These are phyloP conservation scores for Jamesozyma lodderae DNA, from an alignment of 805 yeast genomes.

Conservation along the genomic window DNA sequence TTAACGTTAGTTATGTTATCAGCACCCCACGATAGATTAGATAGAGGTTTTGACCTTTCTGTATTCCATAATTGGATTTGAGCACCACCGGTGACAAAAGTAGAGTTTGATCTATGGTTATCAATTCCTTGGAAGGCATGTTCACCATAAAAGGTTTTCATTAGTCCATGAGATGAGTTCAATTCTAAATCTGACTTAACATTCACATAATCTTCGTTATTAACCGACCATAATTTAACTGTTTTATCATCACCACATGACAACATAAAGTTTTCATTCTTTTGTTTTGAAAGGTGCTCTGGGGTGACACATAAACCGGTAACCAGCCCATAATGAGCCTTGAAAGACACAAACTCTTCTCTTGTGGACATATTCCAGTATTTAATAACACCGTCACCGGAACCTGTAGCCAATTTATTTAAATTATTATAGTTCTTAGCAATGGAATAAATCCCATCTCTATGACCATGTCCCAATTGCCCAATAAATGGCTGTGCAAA, in stretches of 20 bases:
- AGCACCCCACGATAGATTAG: constrained; percentile 91
- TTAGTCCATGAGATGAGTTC: constrained; percentile 31
- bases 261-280: constrained; percentile 41
- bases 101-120: constrained; percentile 64
- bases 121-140: constrained; percentile 80
- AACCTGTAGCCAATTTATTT: constrained; percentile 77
- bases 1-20: constrained; percentile 77
- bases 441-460: constrained; percentile 85
- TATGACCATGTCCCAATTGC: constrained; percentile 88
- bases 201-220: constrained; percentile 39
- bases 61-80: constrained; percentile 88
- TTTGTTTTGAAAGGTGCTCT: constrained; percentile 13
- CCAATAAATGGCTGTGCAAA: constrained; percentile 97
- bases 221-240: constrained; percentile 80
- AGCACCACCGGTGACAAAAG: constrained; percentile 90
- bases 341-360: constrained; percentile 63
- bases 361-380: constrained; percentile 86
- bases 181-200: constrained; percentile 27
- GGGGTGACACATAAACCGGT: constrained; percentile 78
- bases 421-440: constrained; percentile 68
- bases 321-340: constrained; percentile 86
- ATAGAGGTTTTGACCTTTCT: constrained; percentile 64
- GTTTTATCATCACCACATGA: constrained; percentile 90
- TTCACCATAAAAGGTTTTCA: constrained; percentile 75
- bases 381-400: constrained; percentile 92